Base-by-base conservation (phyloP, 441 rosid genomes). In the Eutrema salsugineum region DNA sequence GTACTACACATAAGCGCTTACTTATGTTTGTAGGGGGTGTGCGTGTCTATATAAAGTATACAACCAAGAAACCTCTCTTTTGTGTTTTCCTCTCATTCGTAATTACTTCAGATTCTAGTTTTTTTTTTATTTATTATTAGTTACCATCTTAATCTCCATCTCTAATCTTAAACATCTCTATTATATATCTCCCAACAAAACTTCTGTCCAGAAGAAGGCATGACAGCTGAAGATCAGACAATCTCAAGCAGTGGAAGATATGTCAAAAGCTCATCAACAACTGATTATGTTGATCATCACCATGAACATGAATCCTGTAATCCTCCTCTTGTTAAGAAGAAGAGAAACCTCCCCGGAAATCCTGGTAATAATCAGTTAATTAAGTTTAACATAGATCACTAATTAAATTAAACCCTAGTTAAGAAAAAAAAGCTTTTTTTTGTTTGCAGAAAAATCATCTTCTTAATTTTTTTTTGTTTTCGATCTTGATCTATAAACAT, bases 281-380 rank as follows among this genome's bases (percentile, higher is more conserved):
- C 55, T 38, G 49, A 53, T 60, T 68, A 60, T 67, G 63, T 16
- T 59, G 63, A 68, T 51, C 73, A 73, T 58, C 73, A 68, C 63
- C 79, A 57, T 50, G 63, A 70, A 46, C 67, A 63, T 32, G 76
- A 70, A 59, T 71, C 80, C 16, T 19, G 33, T 24, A 64, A 71
- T 65, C 77, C 72, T 59, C 77, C 80, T 66, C 63, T 53, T 65
- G 50, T 40, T 48, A 77, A 77, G 44, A 77, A 81, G 89, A 93
- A 89, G 85, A 86, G 97, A 77, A 93, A 85, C 80, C 93, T 89
- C 64, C 98, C 98, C 46, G 98, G 98, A 83, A 93, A 80, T 19
- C 98, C 98, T 84, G 98, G 98, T 81, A 68, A 68, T n/a, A 8
- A 8, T 30, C 12, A 17, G 1, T 50, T 14, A 50, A 30, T 11